phyloP scores from a whole-genome alignment of 805 yeast species.

The Wickerhamomyces subpelliculosus region DNA sequence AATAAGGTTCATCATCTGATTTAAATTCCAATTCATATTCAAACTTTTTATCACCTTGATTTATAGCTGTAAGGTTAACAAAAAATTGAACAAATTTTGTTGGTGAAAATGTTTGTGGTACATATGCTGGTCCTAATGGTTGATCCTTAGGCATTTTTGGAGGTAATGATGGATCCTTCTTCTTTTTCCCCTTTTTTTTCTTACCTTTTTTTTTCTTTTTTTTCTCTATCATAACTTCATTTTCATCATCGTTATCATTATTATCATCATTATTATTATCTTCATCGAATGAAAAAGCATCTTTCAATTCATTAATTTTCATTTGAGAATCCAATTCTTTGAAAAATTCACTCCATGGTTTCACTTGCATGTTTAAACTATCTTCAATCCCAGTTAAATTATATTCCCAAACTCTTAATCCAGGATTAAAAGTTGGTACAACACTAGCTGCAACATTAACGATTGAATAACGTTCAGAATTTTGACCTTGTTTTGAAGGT shows the following conservation, averaged over 20 bases:
- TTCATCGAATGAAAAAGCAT: slow-evolving; percentile 7
- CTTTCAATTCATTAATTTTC: slow-evolving; percentile 23
- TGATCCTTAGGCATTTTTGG: slow-evolving; percentile 45
- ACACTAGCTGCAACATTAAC: slow-evolving; percentile 68
- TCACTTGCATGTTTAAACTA: slow-evolving; percentile 13
- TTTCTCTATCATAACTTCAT: slow-evolving; percentile 7
- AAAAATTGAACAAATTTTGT: slow-evolving; percentile 66
- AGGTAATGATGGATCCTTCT: slow-evolving; percentile 56
- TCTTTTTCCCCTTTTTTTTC: slow-evolving; percentile 22
- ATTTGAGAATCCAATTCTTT: slow-evolving; percentile 34
- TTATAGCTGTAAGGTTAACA: slow-evolving; percentile 51
- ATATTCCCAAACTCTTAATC: slow-evolving; percentile 81
- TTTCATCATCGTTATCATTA: slow-evolving; percentile 13
- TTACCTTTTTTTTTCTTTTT: slow-evolving; percentile 17
- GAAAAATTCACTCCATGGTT: slow-evolving; percentile 59
- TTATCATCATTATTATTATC: slow-evolving; percentile 14
- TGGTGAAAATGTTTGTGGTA: slow-evolving; percentile 67
- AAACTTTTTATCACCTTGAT: slow-evolving; percentile 38
- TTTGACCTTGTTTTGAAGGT: slow-evolving; percentile 25
- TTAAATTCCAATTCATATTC: slow-evolving; percentile 60
- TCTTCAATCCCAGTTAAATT: slow-evolving; percentile 49
- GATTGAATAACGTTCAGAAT: slow-evolving; percentile 57
- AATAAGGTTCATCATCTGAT: slow-evolving; percentile 54
- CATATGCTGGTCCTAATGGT: slow-evolving; percentile 71
- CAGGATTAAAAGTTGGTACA: slow-evolving; percentile 82